These are phyloP conservation scores for Telfairia occidentalis DNA, from an alignment of 331 rosid species.

Conservation along the genomic window DNA sequence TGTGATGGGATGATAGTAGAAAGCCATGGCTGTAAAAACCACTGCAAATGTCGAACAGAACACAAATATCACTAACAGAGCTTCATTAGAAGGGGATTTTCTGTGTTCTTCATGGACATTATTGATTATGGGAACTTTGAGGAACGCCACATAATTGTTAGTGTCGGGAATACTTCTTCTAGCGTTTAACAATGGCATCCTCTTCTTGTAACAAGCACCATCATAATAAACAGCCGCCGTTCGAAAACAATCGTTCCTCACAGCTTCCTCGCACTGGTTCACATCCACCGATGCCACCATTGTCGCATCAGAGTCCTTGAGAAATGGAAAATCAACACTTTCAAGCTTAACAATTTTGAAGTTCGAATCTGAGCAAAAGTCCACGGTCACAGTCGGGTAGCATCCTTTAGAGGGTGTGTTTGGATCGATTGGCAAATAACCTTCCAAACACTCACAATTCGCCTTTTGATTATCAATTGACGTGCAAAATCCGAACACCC, in stretches of 20 bases:
- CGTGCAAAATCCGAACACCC: slow-evolving; percentile 24
- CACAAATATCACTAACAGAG: slow-evolving; percentile 13
- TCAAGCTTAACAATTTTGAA: neutral
- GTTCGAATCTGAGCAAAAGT: slow-evolving; percentile 22
- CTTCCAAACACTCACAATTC: slow-evolving; percentile 20
- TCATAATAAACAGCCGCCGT: slow-evolving; percentile 12
- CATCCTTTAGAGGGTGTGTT: slow-evolving; percentile 25
- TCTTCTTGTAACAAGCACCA: slow-evolving; percentile 16
- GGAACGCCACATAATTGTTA: neutral
- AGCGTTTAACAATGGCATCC: slow-evolving; percentile 18
- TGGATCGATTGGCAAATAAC: slow-evolving; percentile 19
- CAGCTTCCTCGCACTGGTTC: slow-evolving; percentile 12
- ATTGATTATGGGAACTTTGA: slow-evolving; percentile 17
- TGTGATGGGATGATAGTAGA: slow-evolving; percentile 20
- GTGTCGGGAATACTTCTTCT: slow-evolving; percentile 14
- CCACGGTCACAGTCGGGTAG: slow-evolving; percentile 9
- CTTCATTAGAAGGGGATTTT: neutral
- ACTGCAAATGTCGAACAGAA: slow-evolving; percentile 19
- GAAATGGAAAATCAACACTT: slow-evolving; percentile 13
- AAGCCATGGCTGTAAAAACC: slow-evolving; percentile 10
- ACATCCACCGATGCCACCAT: neutral
- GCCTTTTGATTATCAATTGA: slow-evolving; percentile 1
- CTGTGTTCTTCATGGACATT: neutral
- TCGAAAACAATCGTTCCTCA: slow-evolving; percentile 21
- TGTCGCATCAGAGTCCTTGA: neutral